These are phyloP conservation scores for Serendipita indica DNA, from an alignment of 768 basidiomycete species.

Conservation along the genomic window DNA sequence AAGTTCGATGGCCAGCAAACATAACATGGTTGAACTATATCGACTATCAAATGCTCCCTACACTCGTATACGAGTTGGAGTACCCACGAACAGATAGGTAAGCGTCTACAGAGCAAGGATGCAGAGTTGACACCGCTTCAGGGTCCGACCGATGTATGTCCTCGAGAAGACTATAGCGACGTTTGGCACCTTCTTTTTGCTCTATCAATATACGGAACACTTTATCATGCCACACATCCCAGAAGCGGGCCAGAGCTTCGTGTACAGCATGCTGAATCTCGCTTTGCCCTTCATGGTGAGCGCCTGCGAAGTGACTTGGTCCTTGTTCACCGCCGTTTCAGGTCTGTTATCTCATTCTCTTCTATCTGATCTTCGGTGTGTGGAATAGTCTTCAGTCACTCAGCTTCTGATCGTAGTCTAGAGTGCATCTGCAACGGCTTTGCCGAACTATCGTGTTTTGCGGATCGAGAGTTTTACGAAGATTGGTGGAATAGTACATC, in stretches of 20 bases:
- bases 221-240: slow-evolving; percentile 76
- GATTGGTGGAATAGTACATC: slow-evolving; percentile 99
- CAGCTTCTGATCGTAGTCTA: slow-evolving; percentile 15
- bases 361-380: slow-evolving; percentile 73
- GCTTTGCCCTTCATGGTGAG: slow-evolving; percentile 75
- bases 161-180: slow-evolving; percentile 67
- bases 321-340: slow-evolving; percentile 17
- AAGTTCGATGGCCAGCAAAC: slow-evolving; percentile 71
- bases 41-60: slow-evolving; percentile 77
- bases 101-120: slow-evolving; percentile 14
- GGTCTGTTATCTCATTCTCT: slow-evolving; percentile 69
- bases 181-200: slow-evolving; percentile 89
- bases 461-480: slow-evolving; percentile 95
- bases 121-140: slow-evolving; percentile 11
- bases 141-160: slow-evolving; percentile 53
- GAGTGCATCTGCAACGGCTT: slow-evolving; percentile 96
- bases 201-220: slow-evolving; percentile 71
- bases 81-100: slow-evolving; percentile 82
- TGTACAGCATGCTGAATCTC: slow-evolving; percentile 66
- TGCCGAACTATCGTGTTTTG: slow-evolving; percentile 88
- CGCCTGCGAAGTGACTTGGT: neutral
- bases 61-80: slow-evolving; percentile 90
- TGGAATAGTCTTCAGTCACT: neutral
- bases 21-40: slow-evolving; percentile 69
- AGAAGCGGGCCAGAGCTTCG: slow-evolving; percentile 50